A percentile compares a stretch with the other conserved stretches of the same genome.
Evolutionary conservation across 169 alveolate species (phyloP).

Genomic region (Perkinsus chesapeaki): DNA sequence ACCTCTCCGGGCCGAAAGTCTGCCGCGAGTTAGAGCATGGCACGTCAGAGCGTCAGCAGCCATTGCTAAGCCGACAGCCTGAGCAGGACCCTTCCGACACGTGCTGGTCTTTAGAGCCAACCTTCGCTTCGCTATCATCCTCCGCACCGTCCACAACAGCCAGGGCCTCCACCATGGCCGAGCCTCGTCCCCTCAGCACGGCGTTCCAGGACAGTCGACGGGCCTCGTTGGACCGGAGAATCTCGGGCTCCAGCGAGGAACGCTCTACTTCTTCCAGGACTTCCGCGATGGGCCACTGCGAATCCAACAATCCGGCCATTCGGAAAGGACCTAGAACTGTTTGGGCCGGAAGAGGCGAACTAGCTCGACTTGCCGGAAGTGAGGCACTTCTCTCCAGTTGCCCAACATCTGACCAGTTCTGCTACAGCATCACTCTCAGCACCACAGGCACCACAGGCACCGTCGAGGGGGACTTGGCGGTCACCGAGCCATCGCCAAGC

Average conservation of each 20-base stretch:
- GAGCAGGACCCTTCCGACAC: not conserved
- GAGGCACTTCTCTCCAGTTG: not conserved
- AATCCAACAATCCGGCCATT: not conserved
- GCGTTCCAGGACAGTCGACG: not conserved
- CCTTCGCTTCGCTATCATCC: not conserved
- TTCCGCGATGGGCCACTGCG: not conserved
- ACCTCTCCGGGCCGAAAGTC: not conserved
- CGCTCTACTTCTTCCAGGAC: not conserved
- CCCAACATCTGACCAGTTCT: not conserved
- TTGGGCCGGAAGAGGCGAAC: not conserved
- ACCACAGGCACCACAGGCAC: not conserved
- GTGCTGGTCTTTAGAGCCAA: not conserved
- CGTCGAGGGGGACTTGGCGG: not conserved
- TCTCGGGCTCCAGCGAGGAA: not conserved
- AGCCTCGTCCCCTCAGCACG: not conserved
- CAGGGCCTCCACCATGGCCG: not conserved
- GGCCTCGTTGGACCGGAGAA: not conserved
- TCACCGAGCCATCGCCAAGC: not conserved
- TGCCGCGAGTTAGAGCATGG: not conserved
- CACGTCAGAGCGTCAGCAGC: not conserved
- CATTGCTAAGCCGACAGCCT: not conserved
- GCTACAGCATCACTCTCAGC: not conserved
- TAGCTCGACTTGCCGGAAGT: not conserved
- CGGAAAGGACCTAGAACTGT: not conserved
- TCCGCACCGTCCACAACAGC: not conserved